Percentiles rank a stretch among this genome's conserved stretches.
Conservation (phyloP, 1,284 basidiomycete genomes). For the Ganoderma resinaceum region DNA sequence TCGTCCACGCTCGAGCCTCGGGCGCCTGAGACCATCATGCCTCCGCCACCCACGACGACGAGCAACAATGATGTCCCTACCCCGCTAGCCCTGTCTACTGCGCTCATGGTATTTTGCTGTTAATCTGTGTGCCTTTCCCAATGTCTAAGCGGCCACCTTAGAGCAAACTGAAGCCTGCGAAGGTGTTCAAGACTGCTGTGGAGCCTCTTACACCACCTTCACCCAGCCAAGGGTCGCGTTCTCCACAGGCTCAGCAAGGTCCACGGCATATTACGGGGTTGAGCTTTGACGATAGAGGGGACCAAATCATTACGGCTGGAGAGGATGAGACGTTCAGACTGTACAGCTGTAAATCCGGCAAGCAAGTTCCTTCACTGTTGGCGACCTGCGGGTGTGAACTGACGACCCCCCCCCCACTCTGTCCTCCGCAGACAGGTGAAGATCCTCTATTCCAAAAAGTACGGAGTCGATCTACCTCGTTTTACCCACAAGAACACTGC, state of each 20-base stretch:
- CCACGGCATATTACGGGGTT: slow-evolving; percentile 86
- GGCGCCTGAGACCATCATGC: slow-evolving; percentile 27
- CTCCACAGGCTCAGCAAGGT: slow-evolving; percentile 48
- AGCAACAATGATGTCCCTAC: slow-evolving; percentile 28
- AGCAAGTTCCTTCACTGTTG: slow-evolving; percentile 68
- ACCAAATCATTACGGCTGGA: slow-evolving; percentile 85
- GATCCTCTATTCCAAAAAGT: slow-evolving; percentile 92
- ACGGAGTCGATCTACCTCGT: slow-evolving; percentile 92
- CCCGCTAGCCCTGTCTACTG: slow-evolving; percentile 35
- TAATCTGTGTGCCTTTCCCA: not conserved
- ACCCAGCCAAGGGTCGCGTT: slow-evolving; percentile 46
- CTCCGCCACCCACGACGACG: slow-evolving; percentile 34
- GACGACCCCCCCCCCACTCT: slow-evolving; percentile 17
- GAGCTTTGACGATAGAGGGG: slow-evolving; percentile 91
- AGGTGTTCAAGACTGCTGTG: slow-evolving; percentile 84
- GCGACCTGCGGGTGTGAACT: slow-evolving; percentile 38
- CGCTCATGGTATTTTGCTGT: slow-evolving; percentile 40
- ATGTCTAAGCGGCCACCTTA: slow-evolving; percentile 38
- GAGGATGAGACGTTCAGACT: slow-evolving; percentile 94
- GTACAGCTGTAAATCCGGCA: slow-evolving; percentile 90
- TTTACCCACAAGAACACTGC: slow-evolving; percentile 92
- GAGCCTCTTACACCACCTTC: slow-evolving; percentile 63
- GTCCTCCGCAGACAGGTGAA: slow-evolving; percentile 64
- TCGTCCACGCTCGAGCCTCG: slow-evolving; percentile 5
- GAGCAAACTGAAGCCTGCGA: slow-evolving; percentile 85